A percentile compares a stretch with the other conserved stretches of the same genome.
Evolutionary conservation across 768 basidiomycete genomes (phyloP).

Genomic region (Holtermanniella nyarrowii): DNA sequence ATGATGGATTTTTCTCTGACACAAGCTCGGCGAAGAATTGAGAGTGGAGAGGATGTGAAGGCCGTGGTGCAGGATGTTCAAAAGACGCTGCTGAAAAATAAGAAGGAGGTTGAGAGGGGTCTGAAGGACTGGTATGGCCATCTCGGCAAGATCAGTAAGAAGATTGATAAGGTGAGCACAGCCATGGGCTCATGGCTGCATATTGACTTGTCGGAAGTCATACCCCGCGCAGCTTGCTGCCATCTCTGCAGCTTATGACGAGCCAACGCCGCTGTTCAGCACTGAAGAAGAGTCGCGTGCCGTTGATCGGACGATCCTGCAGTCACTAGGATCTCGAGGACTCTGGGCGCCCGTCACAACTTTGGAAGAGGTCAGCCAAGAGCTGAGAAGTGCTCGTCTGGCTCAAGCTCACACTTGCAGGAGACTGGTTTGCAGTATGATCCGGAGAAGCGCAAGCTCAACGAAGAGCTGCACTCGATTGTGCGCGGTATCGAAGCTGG

Average conservation of each 20-base stretch:
- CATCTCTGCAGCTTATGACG: conserved; percentile 25
- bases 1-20: conserved; percentile 26
- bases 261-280: conserved; percentile 32
- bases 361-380: conserved; percentile 27
- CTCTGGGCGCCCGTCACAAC: conserved; percentile 32
- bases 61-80: conserved; percentile 25
- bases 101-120: conserved; percentile 75
- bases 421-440: conserved; percentile 22
- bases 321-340: conserved; percentile 30
- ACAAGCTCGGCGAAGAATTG: conserved; percentile 14
- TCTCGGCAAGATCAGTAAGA: conserved; percentile 68
- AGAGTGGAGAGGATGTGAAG: conserved; percentile 19
- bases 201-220: conserved; percentile 10
- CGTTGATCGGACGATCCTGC: conserved; percentile 27
- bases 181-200: not conserved
- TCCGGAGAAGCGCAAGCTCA: conserved; percentile 7
- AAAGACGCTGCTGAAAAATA: conserved; percentile 53
- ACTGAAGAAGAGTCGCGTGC: conserved; percentile 16
- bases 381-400: no score
- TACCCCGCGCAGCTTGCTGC: conserved; percentile 28
- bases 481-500: conserved; percentile 19
- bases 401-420: conserved; percentile 6
- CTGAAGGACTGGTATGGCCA: conserved; percentile 80
- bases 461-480: conserved; percentile 23
- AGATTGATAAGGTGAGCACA: conserved; percentile 70